A percentile compares a stretch with the other conserved stretches of the same genome.
Evolutionary conservation across 352 stramenopile species (phyloP).

Genomic region (Phytophthora cactorum): DNA sequence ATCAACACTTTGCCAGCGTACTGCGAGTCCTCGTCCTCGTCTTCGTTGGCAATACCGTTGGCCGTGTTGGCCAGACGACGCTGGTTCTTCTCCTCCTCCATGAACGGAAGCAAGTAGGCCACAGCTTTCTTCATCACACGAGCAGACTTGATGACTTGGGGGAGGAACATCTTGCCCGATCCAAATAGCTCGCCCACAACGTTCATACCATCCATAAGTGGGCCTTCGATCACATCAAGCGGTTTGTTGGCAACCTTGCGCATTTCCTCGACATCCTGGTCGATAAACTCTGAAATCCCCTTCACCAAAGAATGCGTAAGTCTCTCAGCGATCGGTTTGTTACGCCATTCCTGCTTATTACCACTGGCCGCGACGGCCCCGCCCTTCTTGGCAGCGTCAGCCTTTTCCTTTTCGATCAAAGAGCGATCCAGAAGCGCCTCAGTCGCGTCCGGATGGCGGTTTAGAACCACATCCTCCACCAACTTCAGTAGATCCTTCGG

Average conservation of each 20-base stretch:
- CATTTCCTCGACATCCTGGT: constrained; percentile 96
- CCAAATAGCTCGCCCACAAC: constrained; percentile 97
- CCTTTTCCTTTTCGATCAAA: constrained; percentile 84
- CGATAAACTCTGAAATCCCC: constrained; percentile 97
- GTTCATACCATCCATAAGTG: constrained; percentile 99
- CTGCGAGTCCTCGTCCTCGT: constrained; percentile 82
- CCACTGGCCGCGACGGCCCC: constrained; percentile 50
- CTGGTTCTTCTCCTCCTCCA: constrained; percentile 96
- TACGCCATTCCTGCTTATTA: constrained; percentile 90
- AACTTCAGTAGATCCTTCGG: constrained; percentile 86
- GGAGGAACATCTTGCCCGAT: constrained; percentile 98
- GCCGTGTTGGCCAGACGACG: constrained; percentile 75
- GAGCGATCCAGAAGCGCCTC: constrained; percentile 93
- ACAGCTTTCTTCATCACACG: constrained; percentile 99
- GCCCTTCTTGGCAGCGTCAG: constrained; percentile 87
- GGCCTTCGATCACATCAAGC: constrained; percentile 98
- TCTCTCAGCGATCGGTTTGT: constrained; percentile 90
- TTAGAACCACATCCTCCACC: constrained; percentile 95
- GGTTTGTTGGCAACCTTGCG: constrained; percentile 71
- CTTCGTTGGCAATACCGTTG: constrained; percentile 87
- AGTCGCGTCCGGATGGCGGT: constrained; percentile 88
- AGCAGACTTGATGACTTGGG: constrained; percentile 98
- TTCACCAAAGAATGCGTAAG: constrained; percentile 97
- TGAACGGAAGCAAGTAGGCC: constrained; percentile 97
- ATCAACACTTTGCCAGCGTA: constrained; percentile 95